These are phyloP conservation scores for Lactarius pseudohatsudake DNA, from an alignment of 768 basidiomycete genomes.

Conservation along the genomic window DNA sequence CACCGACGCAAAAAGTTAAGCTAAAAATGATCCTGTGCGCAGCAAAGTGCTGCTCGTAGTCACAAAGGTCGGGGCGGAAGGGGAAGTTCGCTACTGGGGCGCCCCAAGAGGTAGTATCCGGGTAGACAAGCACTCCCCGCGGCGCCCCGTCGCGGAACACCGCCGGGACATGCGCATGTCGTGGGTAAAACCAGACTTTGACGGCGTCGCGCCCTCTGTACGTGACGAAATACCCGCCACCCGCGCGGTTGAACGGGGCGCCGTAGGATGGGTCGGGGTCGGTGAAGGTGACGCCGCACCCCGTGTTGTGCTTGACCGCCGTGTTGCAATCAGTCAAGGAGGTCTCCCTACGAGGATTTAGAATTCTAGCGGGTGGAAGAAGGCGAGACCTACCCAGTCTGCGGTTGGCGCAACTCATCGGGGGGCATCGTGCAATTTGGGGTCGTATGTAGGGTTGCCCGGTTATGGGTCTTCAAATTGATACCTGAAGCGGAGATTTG, in stretches of 20 bases:
- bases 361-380: neutral
- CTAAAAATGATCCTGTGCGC: slow-evolving; percentile 56
- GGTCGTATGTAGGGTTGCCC: slow-evolving; percentile 55
- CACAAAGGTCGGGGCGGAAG: slow-evolving; percentile 42
- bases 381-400: neutral
- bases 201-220: slow-evolving; percentile 42
- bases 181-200: slow-evolving; percentile 62
- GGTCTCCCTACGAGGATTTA: neutral
- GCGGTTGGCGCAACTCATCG: neutral
- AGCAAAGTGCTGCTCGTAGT: slow-evolving; percentile 54
- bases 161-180: slow-evolving; percentile 44
- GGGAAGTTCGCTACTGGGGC: slow-evolving; percentile 51
- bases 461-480: slow-evolving; percentile 45
- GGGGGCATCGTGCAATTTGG: slow-evolving; percentile 48
- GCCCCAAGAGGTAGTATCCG: slow-evolving; percentile 41
- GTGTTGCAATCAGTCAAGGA: neutral
- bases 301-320: neutral
- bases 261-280: slow-evolving; percentile 40
- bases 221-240: slow-evolving; percentile 64
- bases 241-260: slow-evolving; percentile 45
- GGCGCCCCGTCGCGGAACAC: slow-evolving; percentile 36
- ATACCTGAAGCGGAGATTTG: slow-evolving; percentile 40
- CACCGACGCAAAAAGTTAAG: slow-evolving; percentile 58
- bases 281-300: slow-evolving; percentile 2
- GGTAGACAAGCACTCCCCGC: slow-evolving; percentile 10